phyloP scores from a whole-genome alignment of 2,329 filamentous ascomycete genomes.

The Xylaria multiplex region DNA sequence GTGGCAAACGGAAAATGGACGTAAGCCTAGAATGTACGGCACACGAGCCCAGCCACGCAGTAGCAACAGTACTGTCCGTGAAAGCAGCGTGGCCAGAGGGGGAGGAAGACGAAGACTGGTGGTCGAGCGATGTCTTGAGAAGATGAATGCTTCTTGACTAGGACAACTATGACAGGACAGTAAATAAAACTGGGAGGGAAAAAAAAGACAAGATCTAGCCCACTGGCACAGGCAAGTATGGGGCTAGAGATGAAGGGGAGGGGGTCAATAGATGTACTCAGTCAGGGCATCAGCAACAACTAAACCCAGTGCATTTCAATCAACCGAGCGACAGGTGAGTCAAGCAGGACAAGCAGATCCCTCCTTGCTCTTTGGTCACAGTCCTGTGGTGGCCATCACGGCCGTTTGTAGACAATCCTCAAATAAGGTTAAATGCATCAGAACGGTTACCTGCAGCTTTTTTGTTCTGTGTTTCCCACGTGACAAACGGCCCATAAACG shows the following conservation, averaged over 20 bases:
- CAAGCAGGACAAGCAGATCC: conserved; percentile 27
- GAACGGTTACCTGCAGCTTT: conserved; percentile 52
- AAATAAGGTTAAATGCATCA: conserved; percentile 52
- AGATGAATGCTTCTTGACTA: not conserved
- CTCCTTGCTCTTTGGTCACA: conserved; percentile 9
- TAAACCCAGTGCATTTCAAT: conserved; percentile 5
- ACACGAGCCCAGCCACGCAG: conserved; percentile 32
- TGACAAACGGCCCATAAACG: conserved; percentile 50
- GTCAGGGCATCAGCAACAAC: conserved; percentile 19
- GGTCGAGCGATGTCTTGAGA: not conserved
- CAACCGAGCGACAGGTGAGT: conserved; percentile 12
- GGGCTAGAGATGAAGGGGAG: not conserved
- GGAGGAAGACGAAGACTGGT: conserved; percentile 9
- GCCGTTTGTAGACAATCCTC: conserved; percentile 50
- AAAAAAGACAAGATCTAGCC: not conserved
- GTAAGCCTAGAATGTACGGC: conserved; percentile 45
- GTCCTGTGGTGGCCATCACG: conserved; percentile 40
- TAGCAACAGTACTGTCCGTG: conserved; percentile 24
- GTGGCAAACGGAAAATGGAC: conserved; percentile 48
- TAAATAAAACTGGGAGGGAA: not conserved
- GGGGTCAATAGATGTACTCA: conserved; percentile 24
- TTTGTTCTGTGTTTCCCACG: conserved; percentile 53
- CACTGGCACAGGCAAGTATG: conserved; percentile 2
- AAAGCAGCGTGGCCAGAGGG: conserved; percentile 23
- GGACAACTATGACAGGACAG: not conserved